Base-by-base conservation (phyloP, 257 asterid species). In the Capsicum chinense region DNA sequence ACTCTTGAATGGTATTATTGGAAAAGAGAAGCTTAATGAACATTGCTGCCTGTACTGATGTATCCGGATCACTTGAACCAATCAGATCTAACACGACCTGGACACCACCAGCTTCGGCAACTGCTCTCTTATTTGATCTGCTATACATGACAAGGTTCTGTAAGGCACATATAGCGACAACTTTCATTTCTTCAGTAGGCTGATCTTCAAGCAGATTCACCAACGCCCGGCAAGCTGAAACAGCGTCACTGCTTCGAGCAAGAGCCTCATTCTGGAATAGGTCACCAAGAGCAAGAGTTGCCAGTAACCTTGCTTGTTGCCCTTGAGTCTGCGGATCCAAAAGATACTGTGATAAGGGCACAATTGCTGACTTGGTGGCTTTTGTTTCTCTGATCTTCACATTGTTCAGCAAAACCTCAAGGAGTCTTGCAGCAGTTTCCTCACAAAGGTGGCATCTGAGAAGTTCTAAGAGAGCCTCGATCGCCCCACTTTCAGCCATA, bases 81-180 rank as follows among this genome's bases (percentile, higher is more conserved):
- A 97, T 97, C 81, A 97, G 92, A 89, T 95, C 98, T 11, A 95
- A 94, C 88, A 97, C 98, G 84, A 93, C 98, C 93, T 97, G 99
- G 79, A 97, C 98, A 16, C 99, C 99, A 81, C 99, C 99, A 80
- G 98, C 99, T 93, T 97, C 99, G n/a, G 99, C 99, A 86, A 97
- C 99, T 2, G 99, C 99, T 91, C 99, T 91, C 87, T 93, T 94
- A 86, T 97, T 97, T 79, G 94, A 97, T 87, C 98, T 88, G 88
- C 98, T 95, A 90, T 97, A 89, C 98, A 94, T 94, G 37, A 95
- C 99, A 60, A 97, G 97, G 88, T 97, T 97, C 92, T 97, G 99
- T 80, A 97, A 86, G 82, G 99, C 93, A 85, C 99, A 97, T 88
- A 97, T 92, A 67, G 99, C 97, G 9, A 97, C 98, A 10, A 97